These are phyloP conservation scores for Nakazawaea laoshanensis DNA, from an alignment of 805 yeast species.

Conservation along the genomic window DNA sequence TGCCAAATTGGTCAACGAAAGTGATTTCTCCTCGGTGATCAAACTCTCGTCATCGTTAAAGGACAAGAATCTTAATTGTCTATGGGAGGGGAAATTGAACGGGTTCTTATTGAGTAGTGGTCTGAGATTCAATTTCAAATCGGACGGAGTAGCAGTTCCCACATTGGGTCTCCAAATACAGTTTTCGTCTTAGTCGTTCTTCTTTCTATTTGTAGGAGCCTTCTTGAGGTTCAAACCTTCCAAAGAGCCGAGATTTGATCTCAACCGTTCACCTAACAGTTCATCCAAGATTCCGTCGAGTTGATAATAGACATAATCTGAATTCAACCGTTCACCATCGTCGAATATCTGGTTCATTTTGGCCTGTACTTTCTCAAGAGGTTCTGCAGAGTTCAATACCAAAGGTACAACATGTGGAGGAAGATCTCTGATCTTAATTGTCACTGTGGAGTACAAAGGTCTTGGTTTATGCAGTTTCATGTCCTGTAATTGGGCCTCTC, in stretches of 20 bases:
- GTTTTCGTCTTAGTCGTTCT: conserved; percentile 37
- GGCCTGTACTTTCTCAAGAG: conserved; percentile 43
- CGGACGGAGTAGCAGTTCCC: conserved; percentile 33
- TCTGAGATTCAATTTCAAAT: conserved; percentile 36
- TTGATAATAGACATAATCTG: conserved; percentile 74
- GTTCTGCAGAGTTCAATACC: conserved; percentile 55
- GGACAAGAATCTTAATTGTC: conserved; percentile 48
- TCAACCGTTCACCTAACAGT: conserved; percentile 50
- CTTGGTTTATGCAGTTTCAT: conserved; percentile 33
- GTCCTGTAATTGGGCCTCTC: conserved; percentile 27
- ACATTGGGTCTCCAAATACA: conserved; percentile 55
- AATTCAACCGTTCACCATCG: conserved; percentile 51
- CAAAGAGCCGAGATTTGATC: conserved; percentile 41
- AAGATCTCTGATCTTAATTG: conserved; percentile 56
- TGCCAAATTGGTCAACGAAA: conserved; percentile 38
- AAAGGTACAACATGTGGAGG: conserved; percentile 61
- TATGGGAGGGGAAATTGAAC: conserved; percentile 86
- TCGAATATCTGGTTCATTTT: conserved; percentile 55
- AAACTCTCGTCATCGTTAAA: conserved; percentile 66
- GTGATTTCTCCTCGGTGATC: conserved; percentile 61
- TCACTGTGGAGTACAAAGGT: conserved; percentile 48
- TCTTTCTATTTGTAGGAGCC: conserved; percentile 5
- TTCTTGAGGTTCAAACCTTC: conserved; percentile 14
- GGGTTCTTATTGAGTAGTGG: conserved; percentile 80
- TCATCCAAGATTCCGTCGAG: conserved; percentile 72